Base-by-base conservation (phyloP, 768 basidiomycete species). In the Trametes elegans region DNA sequence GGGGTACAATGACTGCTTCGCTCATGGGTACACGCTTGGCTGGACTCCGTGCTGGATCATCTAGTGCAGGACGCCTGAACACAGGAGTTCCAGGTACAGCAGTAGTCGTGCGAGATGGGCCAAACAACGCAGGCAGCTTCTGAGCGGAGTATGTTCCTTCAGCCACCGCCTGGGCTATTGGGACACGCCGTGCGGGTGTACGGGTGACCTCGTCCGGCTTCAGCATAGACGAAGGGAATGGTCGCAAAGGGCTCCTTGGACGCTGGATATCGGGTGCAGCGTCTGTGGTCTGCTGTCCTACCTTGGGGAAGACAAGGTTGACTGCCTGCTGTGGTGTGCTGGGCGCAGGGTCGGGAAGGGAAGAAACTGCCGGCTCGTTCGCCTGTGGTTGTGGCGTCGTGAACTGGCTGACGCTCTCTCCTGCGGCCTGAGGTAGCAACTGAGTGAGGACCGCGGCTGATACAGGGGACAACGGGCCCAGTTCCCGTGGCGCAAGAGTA, bases 121-220 rank as follows among this genome's bases (percentile, higher is more conserved):
- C 40, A 31, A 71, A 68, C 13, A 76, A 60, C 23, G 73, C 74
- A 34, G 68, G 64, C 4, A 71, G 71, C 59, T 79, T 82, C 57
- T 75, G 71, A 3, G 78, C 72, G 0, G 82, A 83, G 19, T 79
- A 64, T 51, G 76, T 76, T 4, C 81, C 81, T 39, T 77, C 73
- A 7, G 71, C 69, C 53, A 83, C 69, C 2, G 79, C 81, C 58
- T 82, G 69, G 34, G 75, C 69, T 6, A 87, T 75, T 14, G 80
- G 79, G 44, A 89, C 79, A 54, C 87, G 77, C 42, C 81, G 79
- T 2, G 87, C 86, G 35, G 87, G 87, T 4, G 85, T 84, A 38
- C 78, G 78, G 45, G 65, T 61, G 9, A 71, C 65, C 35, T 81
- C 76, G 62, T 71, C 53, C 65, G 68, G 59, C 69, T 76, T 64